A percentile compares a stretch with the other conserved stretches of the same genome.
phyloP scores from a whole-genome alignment of 2,329 filamentous ascomycete genomes.

The Chlorencoelia australis region DNA sequence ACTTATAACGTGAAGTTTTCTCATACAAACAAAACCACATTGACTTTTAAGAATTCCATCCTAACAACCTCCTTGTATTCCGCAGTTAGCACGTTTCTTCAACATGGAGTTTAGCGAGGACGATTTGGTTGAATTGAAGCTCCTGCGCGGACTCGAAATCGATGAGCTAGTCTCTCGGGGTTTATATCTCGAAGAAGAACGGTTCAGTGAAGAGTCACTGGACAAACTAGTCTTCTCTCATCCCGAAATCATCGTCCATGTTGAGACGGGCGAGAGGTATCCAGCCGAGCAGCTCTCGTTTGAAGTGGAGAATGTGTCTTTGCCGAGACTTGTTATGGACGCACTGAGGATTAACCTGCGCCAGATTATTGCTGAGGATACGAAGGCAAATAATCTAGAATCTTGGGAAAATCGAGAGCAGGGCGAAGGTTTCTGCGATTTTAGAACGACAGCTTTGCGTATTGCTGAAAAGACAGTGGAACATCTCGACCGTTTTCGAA shows the following conservation, averaged over 20 bases:
- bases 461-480: too few relatives aligned
- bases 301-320: not conserved
- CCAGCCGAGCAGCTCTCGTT: not conserved
- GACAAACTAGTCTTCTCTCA: not conserved
- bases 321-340: not conserved
- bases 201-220: not conserved
- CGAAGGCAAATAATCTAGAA: not conserved
- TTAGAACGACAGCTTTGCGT: too few relatives aligned
- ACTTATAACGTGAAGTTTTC: too few relatives aligned
- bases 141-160: not conserved
- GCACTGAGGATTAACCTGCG: not conserved
- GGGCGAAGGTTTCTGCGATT: too few relatives aligned
- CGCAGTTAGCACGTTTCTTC: too few relatives aligned
- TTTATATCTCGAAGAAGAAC: not conserved
- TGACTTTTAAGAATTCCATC: too few relatives aligned
- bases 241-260: not conserved
- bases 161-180: not conserved
- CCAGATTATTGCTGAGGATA: not conserved
- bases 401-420: not conserved
- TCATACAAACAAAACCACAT: too few relatives aligned
- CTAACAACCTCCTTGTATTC: too few relatives aligned
- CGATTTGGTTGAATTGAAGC: not conserved
- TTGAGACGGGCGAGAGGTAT: not conserved
- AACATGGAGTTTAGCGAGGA: too few relatives aligned
- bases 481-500: too few relatives aligned